Conservation (phyloP, 73 alveolate species). For the Urostyla sp. region DNA sequence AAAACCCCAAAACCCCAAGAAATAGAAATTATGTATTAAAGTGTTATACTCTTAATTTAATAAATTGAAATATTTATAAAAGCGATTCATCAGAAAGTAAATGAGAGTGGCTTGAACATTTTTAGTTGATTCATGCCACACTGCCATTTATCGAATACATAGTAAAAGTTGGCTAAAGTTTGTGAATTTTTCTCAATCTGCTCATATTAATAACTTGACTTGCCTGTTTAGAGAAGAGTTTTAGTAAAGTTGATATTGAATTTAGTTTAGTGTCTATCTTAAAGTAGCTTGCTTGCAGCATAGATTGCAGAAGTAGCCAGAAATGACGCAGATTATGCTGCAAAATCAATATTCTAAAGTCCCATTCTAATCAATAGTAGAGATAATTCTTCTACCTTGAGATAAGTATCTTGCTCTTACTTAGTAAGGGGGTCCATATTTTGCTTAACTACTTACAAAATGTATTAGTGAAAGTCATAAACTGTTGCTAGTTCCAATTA, state of each 20-base stretch:
- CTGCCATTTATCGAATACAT: constrained; percentile 36
- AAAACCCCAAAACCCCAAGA: too few relatives aligned
- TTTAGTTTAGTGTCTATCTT: constrained; percentile 26
- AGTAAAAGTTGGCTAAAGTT: neutral
- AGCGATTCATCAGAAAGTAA: constrained; percentile 11
- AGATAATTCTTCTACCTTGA: constrained; percentile 19
- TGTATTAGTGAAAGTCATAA: constrained; percentile 35
- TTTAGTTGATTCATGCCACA: constrained; percentile 32
- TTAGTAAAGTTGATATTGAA: too few relatives aligned
- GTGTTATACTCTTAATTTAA: too few relatives aligned
- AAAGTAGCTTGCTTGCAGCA: constrained; percentile 12
- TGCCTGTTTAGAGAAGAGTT: too few relatives aligned
- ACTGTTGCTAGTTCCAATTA: constrained; percentile 27
- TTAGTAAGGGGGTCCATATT: too few relatives aligned
- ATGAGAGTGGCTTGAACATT: constrained; percentile 41
- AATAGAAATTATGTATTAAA: too few relatives aligned
- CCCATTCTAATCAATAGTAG: constrained; percentile 13
- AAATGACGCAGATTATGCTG: neutral
- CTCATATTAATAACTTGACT: neutral
- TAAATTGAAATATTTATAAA: too few relatives aligned
- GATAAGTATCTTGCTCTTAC: neutral
- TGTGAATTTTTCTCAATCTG: neutral
- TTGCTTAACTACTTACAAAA: constrained; percentile 9
- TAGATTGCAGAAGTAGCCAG: constrained; percentile 21
- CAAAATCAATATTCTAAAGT: constrained; percentile 1